Percentiles rank a stretch among this genome's conserved stretches.
These are phyloP conservation scores for Tetraselmis striata DNA, from an alignment of 139 green algal genomes.

Conservation along the genomic window DNA sequence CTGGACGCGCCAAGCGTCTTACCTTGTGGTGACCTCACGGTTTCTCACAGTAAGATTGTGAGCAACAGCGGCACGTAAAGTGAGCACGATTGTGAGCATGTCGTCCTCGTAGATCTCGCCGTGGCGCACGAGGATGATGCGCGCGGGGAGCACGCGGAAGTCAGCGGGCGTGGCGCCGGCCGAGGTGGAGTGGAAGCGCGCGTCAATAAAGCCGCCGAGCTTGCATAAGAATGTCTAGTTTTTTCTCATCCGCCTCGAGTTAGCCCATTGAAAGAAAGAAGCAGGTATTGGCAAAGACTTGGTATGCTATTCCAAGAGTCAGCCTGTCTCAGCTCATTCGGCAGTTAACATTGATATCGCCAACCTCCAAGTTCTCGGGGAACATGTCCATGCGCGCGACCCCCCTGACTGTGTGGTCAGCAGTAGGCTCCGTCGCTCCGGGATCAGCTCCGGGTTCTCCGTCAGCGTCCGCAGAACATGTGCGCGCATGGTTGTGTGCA, in stretches of 20 bases:
- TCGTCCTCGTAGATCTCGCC: no score
- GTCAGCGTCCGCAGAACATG: background rate
- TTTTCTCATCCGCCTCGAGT: no score
- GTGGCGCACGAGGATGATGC: constrained; percentile 88
- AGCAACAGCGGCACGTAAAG: no score
- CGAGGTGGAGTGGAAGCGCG: constrained; percentile 69
- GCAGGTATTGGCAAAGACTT: no score
- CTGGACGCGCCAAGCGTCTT: no score
- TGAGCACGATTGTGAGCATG: no score
- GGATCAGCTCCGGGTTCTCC: background rate
- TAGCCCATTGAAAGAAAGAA: no score
- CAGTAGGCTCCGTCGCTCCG: background rate
- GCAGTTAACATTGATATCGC: background rate
- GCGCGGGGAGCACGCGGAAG: constrained; percentile 63
- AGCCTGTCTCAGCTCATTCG: background rate
- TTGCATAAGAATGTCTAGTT: no score
- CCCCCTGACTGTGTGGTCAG: background rate
- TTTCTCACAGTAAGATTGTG: no score
- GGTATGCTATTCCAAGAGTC: no score
- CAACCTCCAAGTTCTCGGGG: background rate
- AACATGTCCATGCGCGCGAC: background rate
- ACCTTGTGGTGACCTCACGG: no score
- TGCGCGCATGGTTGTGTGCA: background rate
- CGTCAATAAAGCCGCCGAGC: constrained; percentile 76
- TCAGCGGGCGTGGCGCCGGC: constrained; percentile 66